Evolutionary conservation across 345 rosid species (phyloP), one percentile per base, ranked within the genome.

Genomic region (Lepidium sativum): DNA sequence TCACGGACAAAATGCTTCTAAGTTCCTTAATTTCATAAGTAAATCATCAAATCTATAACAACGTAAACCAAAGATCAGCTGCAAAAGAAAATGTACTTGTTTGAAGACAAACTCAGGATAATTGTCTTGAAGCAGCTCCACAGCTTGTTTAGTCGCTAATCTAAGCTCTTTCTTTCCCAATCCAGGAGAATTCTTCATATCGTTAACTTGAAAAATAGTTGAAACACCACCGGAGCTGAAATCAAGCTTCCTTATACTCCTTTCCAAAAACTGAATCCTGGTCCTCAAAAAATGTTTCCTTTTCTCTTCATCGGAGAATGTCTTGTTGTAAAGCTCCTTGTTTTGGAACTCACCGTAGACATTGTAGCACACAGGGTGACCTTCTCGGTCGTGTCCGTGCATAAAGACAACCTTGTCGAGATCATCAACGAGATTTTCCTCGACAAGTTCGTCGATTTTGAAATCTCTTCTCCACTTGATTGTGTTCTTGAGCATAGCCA

Each of bases 31-130:
- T 25, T 25, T 21, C 34, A 6, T 21, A 18, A 17, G 4, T 13
- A 33, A 9, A 5, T 33, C 18, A 45, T 33, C 14, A 32, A 1
- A 20, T 34, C 14, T 21, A 35, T n/a, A 9, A 47, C 13, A 14
- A 48, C 27, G 12, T 12, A 20, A 20, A 23, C 10, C 4, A 37
- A 34, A 33, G 17, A 58, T 20, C 2, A 8, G 18, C 5, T 31
- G 13, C 20, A 29, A 17, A 17, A 15, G 10, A 8, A 35, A 20
- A 47, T 7, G 43, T 49, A 92, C 97, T 89, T 92, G 97, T 66
- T 81, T 92, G 56, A 94, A 86, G 3, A 89, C 98, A 63, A 92
- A 92, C 76, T 89, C 98, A 6, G 97, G 98, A 63, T 89, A 92
- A 70, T 92, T 92, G 62, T 92, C 98, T 62, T 92, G 98, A 68